Conservation (phyloP, 495 filamentous ascomycete genomes). For the Talaromyces liani region DNA sequence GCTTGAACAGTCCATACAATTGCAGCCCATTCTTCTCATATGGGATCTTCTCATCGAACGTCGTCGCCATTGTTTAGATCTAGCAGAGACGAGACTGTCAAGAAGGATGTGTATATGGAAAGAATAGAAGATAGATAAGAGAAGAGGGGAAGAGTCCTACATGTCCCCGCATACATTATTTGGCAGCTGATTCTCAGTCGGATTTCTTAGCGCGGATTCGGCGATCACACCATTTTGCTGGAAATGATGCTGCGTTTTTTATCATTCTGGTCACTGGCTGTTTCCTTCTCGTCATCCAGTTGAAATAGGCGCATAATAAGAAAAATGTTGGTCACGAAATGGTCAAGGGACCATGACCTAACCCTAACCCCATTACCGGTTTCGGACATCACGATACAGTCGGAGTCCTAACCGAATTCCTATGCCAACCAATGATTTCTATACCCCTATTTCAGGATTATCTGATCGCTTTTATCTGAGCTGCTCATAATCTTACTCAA, state of each 20-base stretch:
- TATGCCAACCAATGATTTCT: background rate
- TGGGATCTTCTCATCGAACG: conserved; percentile 8
- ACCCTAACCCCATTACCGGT: background rate
- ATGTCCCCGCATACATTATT: background rate
- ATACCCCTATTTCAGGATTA: background rate
- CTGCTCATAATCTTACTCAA: background rate
- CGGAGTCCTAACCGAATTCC: background rate
- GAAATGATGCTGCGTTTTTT: background rate
- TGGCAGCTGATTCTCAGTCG: background rate
- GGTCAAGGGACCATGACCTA: background rate
- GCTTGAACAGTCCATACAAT: conserved; percentile 8
- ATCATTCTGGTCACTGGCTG: background rate
- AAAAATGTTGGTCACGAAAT: background rate
- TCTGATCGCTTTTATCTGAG: background rate
- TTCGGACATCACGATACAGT: background rate
- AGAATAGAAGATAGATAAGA: background rate
- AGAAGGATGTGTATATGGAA: background rate
- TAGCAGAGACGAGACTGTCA: background rate
- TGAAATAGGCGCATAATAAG: background rate
- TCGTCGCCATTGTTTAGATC: background rate
- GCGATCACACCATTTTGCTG: background rate
- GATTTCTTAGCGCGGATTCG: background rate
- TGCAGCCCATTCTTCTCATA: conserved; percentile 7
- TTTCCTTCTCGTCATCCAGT: background rate
- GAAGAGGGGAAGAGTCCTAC: background rate